Percentiles rank a stretch among this genome's conserved stretches.
Conservation (phyloP, 176 grass and related monocot species). For the Elaeis guineensis region DNA sequence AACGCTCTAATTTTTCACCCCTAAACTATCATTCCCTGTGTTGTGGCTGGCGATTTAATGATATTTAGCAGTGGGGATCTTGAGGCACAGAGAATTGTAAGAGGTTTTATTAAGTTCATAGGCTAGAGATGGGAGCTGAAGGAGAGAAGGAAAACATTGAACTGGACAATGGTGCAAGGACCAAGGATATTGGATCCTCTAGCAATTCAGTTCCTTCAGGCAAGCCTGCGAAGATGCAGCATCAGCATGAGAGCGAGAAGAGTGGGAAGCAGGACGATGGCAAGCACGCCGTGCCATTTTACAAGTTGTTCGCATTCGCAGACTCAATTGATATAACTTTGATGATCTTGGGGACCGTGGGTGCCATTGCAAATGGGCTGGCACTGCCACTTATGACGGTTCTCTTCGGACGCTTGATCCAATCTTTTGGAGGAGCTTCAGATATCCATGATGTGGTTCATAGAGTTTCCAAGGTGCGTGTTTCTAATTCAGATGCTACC, state of each 20-base stretch:
- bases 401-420: conserved; percentile 76
- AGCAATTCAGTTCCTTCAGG: neutral
- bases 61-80: too few relatives aligned
- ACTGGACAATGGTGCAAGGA: neutral
- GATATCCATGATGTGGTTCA: conserved; percentile 41
- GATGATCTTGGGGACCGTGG: conserved; percentile 62
- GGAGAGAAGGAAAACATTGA: neutral
- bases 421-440: conserved; percentile 67
- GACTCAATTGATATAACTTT: conserved; percentile 57
- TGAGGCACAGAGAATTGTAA: too few relatives aligned
- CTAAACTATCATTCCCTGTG: too few relatives aligned
- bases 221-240: neutral
- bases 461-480: conserved; percentile 61
- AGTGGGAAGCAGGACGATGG: neutral
- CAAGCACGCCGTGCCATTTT: conserved; percentile 46
- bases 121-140: neutral
- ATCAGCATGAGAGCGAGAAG: neutral
- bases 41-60: too few relatives aligned
- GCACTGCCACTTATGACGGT: conserved; percentile 90
- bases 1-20: too few relatives aligned
- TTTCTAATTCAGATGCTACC: neutral
- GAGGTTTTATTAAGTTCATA: too few relatives aligned
- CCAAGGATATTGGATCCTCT: neutral
- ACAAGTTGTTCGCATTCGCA: conserved; percentile 80
- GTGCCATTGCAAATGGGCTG: conserved; percentile 72